Base-by-base conservation (phyloP, 345 rosid species). In the Linum usitatissimum region DNA sequence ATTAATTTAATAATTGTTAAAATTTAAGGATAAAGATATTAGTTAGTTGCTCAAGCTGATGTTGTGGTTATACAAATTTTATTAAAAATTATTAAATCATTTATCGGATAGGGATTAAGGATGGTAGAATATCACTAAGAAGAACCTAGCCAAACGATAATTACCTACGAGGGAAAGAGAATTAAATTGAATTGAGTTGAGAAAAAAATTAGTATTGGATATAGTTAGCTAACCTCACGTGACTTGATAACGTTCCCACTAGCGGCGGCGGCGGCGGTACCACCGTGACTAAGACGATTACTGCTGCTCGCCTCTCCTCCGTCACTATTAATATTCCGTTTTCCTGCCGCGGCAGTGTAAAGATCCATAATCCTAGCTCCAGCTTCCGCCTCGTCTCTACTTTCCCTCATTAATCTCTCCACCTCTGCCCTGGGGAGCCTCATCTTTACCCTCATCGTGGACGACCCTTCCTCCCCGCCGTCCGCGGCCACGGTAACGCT, bases 341-440 rank as follows among this genome's bases (percentile, higher is more conserved):
- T 13, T 10, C 13, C 8, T 34, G 5, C 38, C 1, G 38, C 51
- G 17, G 15, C 51, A 45, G 74, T 61, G 80, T 81, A 86, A 48
- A 90, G 87, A 53, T 70, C 65, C 81, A 83, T 40, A 64, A 90
- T 86, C 83, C 77, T 90, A 63, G 81, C 80, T 3, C 87, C 90
- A 0, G 78, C 83, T 59, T 90, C 93, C 0, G 73, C 81, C 18
- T 75, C 84, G 21, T 74, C 81, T 28, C 59, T 78, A 64, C 89
- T 84, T 55, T 83, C 92, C 70, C 68, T 71, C 79, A 80, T 75
- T 68, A 87, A 66, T 70, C 71, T 87, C 79, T 88, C 95, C 18
- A 93, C 81, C 62, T 84, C 77, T 4, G 51, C 13, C 51, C 51
- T 45, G 2, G 51, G 51, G 4, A 45, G 13, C 15, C 51, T 7